Percentiles rank a stretch among this genome's conserved stretches.
These are phyloP conservation scores for Carallia pectinifolia DNA, from an alignment of 345 rosid species.

Conservation along the genomic window DNA sequence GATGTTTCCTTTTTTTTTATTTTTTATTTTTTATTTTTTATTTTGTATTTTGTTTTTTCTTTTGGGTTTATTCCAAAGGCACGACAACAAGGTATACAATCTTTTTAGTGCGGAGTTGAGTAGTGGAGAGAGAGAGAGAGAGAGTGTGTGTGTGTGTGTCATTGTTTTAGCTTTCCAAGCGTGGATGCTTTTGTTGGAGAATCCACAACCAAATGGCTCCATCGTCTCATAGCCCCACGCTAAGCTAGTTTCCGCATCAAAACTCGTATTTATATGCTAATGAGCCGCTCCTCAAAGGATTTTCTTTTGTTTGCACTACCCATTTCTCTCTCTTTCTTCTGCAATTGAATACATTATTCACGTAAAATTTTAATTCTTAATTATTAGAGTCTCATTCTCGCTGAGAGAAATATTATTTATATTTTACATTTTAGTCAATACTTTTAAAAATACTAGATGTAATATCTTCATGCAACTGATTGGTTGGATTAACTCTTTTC, in stretches of 20 bases:
- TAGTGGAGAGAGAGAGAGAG: constrained; percentile 15
- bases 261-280: constrained; percentile 4
- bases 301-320: not conserved
- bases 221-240: constrained; percentile 42
- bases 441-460: not conserved
- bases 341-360: too few relatives aligned
- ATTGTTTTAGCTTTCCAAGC: constrained; percentile 48
- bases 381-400: not conserved
- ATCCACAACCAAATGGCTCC: constrained; percentile 74
- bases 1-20: not conserved
- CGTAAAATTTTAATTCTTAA: too few relatives aligned
- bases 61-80: not conserved
- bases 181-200: constrained; percentile 70
- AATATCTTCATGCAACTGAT: not conserved
- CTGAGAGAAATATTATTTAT: too few relatives aligned
- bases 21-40: not conserved
- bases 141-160: not conserved
- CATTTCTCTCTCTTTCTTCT: not conserved
- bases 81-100: not conserved
- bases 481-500: too few relatives aligned
- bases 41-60: too few relatives aligned
- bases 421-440: not conserved
- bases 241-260: constrained; percentile 21
- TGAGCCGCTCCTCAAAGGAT: constrained; percentile 2
- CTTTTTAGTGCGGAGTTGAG: constrained; percentile 24